Base-by-base conservation (phyloP, 2,329 filamentous ascomycete genomes). In the Aspergillus neoniger region DNA sequence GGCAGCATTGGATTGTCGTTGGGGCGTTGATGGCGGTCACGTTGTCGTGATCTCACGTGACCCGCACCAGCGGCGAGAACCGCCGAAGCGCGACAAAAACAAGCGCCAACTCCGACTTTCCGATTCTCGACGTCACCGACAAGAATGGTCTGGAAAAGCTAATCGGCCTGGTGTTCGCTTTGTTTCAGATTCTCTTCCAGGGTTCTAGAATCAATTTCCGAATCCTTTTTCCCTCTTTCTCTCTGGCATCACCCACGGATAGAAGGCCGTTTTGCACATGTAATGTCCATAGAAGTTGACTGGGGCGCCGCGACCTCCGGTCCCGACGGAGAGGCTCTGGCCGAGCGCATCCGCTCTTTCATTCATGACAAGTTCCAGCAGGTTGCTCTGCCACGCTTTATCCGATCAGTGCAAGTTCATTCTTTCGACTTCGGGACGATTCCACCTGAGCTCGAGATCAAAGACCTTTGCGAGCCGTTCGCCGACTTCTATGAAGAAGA, bases 261-360 rank as follows among this genome's bases (percentile, higher is more conserved):
- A 32, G 53, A 44, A 50, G 32, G 25, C 21, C 21, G 10, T 23
- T 53, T 47, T 52, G 63, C 66, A 68, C 63, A 68, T 68, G 76
- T 77, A 63, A 99, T 99, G 95, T 98, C 95, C 69, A 94, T 99
- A 81, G 93, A 98, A 74, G 89, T 99, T 75, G 92, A 96, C 79
- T 99, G 95, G 95, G 89, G 95, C 72, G 90, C 90, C 64, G 86
- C 98, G 73, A 98, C 94, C 21, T 88, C 88, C 63, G 95, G 95
- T 28, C 87, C 92, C 52, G 94, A 98, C 77, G 94, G 95, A 58
- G 85, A 88, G 65, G 90, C 87, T 57, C 87, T 97, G 63, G 92
- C 94, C 52, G 89, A 92, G 73, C 86, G 85, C 64, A 96, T 99
- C 77, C 91, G 94, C 66, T 88, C 88, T 70, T 99, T 99, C 79